These are phyloP conservation scores for Sphaerulina musiva DNA, from an alignment of 2,329 filamentous ascomycete genomes.

Conservation along the genomic window DNA sequence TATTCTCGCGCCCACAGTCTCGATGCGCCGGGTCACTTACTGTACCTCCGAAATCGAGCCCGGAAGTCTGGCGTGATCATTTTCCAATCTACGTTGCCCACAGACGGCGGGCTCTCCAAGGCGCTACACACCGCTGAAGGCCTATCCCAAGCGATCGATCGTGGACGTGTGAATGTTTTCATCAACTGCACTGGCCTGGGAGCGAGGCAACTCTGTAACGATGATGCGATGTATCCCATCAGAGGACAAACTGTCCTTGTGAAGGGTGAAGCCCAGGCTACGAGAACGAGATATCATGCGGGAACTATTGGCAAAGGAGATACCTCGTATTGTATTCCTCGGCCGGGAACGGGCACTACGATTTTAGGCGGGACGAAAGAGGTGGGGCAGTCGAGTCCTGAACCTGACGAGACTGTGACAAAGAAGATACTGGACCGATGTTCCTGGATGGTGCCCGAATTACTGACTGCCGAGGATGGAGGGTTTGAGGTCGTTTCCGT, in stretches of 20 bases:
- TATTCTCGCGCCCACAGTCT: constrained; percentile 35
- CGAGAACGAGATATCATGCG: constrained; percentile 25
- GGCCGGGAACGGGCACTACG: constrained; percentile 37
- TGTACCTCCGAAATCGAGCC: constrained; percentile 32
- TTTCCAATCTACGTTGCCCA: constrained; percentile 30
- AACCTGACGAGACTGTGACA: constrained; percentile 32
- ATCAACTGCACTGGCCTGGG: constrained; percentile 42
- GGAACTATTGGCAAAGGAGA: constrained; percentile 26
- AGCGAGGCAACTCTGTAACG: constrained; percentile 35
- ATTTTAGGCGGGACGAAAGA: constrained; percentile 44
- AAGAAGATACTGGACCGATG: constrained; percentile 35
- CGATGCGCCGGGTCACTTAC: constrained; percentile 36
- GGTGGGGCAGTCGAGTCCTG: constrained; percentile 32
- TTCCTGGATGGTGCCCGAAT: constrained; percentile 33
- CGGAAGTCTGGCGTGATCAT: constrained; percentile 24
- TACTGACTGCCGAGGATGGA: constrained; percentile 31
- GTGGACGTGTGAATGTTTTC: constrained; percentile 26
- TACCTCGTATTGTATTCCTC: constrained; percentile 39
- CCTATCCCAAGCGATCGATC: constrained; percentile 11
- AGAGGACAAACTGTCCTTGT: constrained; percentile 44
- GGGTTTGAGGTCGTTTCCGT: constrained; percentile 41
- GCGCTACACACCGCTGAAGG: constrained; percentile 29
- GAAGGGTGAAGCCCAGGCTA: constrained; percentile 35
- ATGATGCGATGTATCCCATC: constrained; percentile 37
- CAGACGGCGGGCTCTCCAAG: constrained; percentile 24